Evolutionary conservation across 805 yeast species (phyloP), one percentile per base, ranked within the genome.

Genomic region (Peterozyma toletana): DNA sequence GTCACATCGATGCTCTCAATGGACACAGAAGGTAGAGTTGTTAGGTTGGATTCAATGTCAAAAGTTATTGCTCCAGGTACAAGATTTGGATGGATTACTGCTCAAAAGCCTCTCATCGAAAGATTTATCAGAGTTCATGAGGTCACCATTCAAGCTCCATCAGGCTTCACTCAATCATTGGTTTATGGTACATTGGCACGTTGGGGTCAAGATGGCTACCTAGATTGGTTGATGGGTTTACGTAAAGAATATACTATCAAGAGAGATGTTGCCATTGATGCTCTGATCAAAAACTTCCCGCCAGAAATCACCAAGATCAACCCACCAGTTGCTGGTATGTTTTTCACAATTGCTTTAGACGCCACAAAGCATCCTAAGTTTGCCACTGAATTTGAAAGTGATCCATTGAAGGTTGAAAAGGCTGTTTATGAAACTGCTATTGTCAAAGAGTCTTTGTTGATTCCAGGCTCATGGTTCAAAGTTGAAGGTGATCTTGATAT

Each of bases 21-120:
- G 53, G 97, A 89, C 62, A 68, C 73, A n/a, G 96, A 90, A 51
- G 97, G 97, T 40, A 78, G 96, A 61, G 96, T 89, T 34, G 59
- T 89, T 45, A 78, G 97, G 59, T 72, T 90, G 57, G 97, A 89
- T 62, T 85, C 96, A 1, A 83, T 86, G 65, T 88, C 96, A 42
- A 89, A 89, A 68, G 89, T 89, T 21, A 67, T 90, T 44, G 96
- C 96, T 3, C 97, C 97, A 14, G 96, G 96, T 53, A 57, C 80
- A 30, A 81, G 97, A 67, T 59, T 86, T 47, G 96, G 96, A 43
- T 89, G 96, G 96, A 71, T 89, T 48, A 82, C 86, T 27, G 95
- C 84, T 48, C 89, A 85, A 60, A 66, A 69, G 37, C 51, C 56
- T 14, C 60, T 89, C 41, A 57, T 86, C 51, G 88, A 84, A 62